Evolutionary conservation across 2,329 filamentous ascomycete genomes (phyloP).

Genomic region (Trichophyton benhamiae): DNA sequence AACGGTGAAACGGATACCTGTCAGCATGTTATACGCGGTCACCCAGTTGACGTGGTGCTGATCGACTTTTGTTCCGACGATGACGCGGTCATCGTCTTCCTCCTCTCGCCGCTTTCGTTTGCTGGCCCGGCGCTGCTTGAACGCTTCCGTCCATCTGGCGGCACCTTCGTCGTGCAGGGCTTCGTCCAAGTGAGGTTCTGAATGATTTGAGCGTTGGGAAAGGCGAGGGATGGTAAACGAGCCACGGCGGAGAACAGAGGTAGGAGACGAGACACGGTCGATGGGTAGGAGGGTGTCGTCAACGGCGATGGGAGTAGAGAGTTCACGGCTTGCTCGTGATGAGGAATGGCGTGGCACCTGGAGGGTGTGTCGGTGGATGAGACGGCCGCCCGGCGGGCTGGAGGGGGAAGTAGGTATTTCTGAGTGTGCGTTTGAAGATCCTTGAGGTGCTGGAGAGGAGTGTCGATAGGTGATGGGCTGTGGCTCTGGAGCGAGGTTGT

Average conservation of each 20-base stretch:
- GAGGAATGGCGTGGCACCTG: conserved; percentile 64
- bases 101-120: conserved; percentile 75
- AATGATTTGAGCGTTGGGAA: conserved; percentile 72
- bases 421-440: conserved; percentile 4
- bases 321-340: conserved; percentile 53
- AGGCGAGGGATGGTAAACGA: conserved; percentile 75
- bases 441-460: conserved; percentile 9
- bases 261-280: conserved; percentile 69
- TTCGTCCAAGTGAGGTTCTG: conserved; percentile 73
- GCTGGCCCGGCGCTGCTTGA: conserved; percentile 80
- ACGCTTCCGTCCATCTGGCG: conserved; percentile 80
- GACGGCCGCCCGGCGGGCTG: conserved; percentile 42
- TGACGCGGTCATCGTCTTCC: conserved; percentile 76
- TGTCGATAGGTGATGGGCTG: conserved; percentile 7
- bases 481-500: conserved; percentile 22
- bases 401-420: conserved; percentile 11
- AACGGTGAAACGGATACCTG: conserved; percentile 91
- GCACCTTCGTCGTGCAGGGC: conserved; percentile 80
- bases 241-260: conserved; percentile 53
- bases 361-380: conserved; percentile 76
- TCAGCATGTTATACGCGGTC: conserved; percentile 98
- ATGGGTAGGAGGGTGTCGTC: conserved; percentile 55
- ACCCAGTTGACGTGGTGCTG: conserved; percentile 96
- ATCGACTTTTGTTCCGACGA: conserved; percentile 95
- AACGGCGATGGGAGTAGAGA: conserved; percentile 30